These are phyloP conservation scores for Monascus purpureus DNA, from an alignment of 495 filamentous ascomycete species.

Conservation along the genomic window DNA sequence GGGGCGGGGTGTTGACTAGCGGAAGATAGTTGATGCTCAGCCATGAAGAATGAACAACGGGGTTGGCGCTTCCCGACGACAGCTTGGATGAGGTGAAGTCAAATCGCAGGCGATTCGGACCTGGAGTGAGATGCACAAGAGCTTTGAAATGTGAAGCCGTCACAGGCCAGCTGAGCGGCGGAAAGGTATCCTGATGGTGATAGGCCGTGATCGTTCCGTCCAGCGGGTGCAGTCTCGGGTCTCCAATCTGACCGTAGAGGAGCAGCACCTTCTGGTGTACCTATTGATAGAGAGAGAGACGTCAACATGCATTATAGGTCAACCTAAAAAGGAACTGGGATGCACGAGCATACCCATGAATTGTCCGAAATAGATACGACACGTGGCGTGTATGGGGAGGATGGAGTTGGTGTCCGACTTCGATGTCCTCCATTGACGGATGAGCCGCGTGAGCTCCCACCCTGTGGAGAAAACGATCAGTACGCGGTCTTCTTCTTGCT, in stretches of 20 bases:
- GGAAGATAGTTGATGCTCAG: conserved; percentile 76
- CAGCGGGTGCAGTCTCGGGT: conserved; percentile 50
- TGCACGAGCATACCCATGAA: conserved; percentile 50
- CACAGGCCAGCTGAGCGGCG: conserved; percentile 70
- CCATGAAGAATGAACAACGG: conserved; percentile 61
- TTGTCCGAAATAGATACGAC: conserved; percentile 65
- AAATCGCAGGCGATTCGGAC: conserved; percentile 71
- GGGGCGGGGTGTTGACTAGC: conserved; percentile 55
- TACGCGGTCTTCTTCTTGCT: no score
- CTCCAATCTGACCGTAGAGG: conserved; percentile 65
- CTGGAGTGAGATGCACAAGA: conserved; percentile 72
- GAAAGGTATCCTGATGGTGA: conserved; percentile 74
- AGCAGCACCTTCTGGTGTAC: conserved; percentile 82
- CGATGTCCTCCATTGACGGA: conserved; percentile 39
- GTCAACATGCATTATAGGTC: neutral
- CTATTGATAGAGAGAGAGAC: conserved; percentile 25
- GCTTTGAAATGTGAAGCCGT: conserved; percentile 80
- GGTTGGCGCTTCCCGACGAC: conserved; percentile 50
- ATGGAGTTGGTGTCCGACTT: conserved; percentile 36
- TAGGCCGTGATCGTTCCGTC: conserved; percentile 70
- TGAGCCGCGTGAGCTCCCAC: conserved; percentile 21
- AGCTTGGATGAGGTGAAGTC: conserved; percentile 77
- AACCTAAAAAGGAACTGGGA: neutral
- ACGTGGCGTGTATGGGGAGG: conserved; percentile 65
- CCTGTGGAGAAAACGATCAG: conserved; percentile 9